Evolutionary conservation across 2,329 filamentous ascomycete genomes (phyloP), one percentile per base, ranked within the genome.

Genomic region (Diaporthe ilicicola): DNA sequence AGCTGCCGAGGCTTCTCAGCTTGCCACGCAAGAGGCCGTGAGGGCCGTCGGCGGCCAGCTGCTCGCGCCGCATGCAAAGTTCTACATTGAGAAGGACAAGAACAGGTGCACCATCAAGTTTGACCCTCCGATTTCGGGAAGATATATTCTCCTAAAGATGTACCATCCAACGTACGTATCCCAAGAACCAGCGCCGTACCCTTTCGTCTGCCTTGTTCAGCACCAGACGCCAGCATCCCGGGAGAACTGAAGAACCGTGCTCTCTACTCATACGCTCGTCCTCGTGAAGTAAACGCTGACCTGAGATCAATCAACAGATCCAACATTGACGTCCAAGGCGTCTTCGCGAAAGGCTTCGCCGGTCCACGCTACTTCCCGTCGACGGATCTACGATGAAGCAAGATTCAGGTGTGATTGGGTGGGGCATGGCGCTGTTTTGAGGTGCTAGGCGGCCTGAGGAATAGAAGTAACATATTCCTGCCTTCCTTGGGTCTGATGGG

Each of bases 21-120:
- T 84, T 37, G 86, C 87, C 17, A 88, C 87, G 1, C 88, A 90
- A 72, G 88, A 90, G 76, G 86, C 88, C 1, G 84, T 88, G 17
- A 83, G 84, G 69, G 87, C 87, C 2, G 87, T 88, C 1, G 88
- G 88, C 4, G 87, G 88, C 34, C 87, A 88, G 51, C 82, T 93
- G 5, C 86, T 95, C 81, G 86, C 86, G 42, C 94, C 94, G 0
- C 90, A 94, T 79, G 94, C 94, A 2, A 89, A 90, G 34, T 98
- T 98, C 82, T 92, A 91, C 77, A 97, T 98, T 69, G 91, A 93
- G 77, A 89, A 91, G 79, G 89, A 92, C 76, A 95, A 94, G 83
- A 94, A 90, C 82, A 94, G 92, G 81, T 95, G 96, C 76, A 94
- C 92, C 17, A 92, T 98, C 76, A 91, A 90, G 71, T 98, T 98